Evolutionary conservation across 2,329 filamentous ascomycete genomes (phyloP), one percentile per base, ranked within the genome.

Genomic region (Cylindrodendrum hubeiense): DNA sequence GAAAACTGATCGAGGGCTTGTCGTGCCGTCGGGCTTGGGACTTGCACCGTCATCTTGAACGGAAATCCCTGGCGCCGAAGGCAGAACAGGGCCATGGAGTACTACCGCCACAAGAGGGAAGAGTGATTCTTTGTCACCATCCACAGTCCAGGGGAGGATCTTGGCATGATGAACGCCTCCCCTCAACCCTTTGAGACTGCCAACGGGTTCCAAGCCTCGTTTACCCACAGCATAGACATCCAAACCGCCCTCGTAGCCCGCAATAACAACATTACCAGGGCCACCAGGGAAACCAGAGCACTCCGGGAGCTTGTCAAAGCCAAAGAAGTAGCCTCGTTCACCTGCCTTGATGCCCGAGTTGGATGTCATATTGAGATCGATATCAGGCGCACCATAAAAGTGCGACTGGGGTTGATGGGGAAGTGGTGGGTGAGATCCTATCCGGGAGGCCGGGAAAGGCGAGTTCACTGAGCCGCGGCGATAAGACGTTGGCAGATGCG

Each of bases 131-230:
- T 85, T 82, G 58, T 90, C 87, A 54, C 82, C 81, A 8, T 82
- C 78, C 26, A 86, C 79, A 19, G 84, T 87, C 87, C 91, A 93
- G 1, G 93, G 90, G 52, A 98, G 79, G 24, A 98, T 89, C 79
- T 95, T 97, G 59, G 95, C 95, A 69, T 92, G 87, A 68, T 94
- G 84, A 1, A 98, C 93, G 22, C 90, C 90, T 43, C 95, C 95
- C 72, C 90, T 89, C 28, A 98, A 83, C 5, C 93, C 93, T 74
- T 91, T 91, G 51, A 98, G 81, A 60, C 89, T 89, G 21, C 90
- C 90, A 30, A 94, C 81, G 22, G 88, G 85, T 60, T 93, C 91
- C 58, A 93, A 79, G 52, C 91, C 92, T 66, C 90, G 89, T 74
- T 91, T 93, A 46, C 90, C 89, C 30, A 97, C 86, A 21, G 89